Evolutionary conservation across 106 monocot species (phyloP).

Genomic region (Dendrobium catenatum): DNA sequence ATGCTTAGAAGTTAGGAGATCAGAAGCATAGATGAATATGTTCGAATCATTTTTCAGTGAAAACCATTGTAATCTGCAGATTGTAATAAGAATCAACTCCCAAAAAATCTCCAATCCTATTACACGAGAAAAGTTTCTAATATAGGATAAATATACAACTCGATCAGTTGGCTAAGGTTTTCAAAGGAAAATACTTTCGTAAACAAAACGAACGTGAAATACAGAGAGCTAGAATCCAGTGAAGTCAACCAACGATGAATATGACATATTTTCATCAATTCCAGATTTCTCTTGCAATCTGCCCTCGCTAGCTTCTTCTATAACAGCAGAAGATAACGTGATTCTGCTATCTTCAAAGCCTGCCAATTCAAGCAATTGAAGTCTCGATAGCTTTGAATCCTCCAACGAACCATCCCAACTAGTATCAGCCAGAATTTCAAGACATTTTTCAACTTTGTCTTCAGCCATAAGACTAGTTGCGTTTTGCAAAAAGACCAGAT

Average conservation of each 20-base stretch:
- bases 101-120: too few species aligned
- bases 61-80: too few species aligned
- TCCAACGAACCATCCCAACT: slow-evolving; percentile 86
- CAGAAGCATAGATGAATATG: too few species aligned
- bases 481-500: slow-evolving; percentile 81
- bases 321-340: background rate
- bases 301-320: slow-evolving; percentile 6
- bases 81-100: too few species aligned
- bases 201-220: too few species aligned
- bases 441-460: slow-evolving; percentile 38
- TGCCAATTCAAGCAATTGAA: slow-evolving; percentile 31
- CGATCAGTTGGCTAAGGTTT: too few species aligned
- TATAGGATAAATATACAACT: too few species aligned
- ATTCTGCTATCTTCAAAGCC: slow-evolving; percentile 18
- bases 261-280: slow-evolving; percentile 78
- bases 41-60: too few species aligned
- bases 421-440: slow-evolving; percentile 73
- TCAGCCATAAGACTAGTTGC: slow-evolving; percentile 24
- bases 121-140: too few species aligned
- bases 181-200: too few species aligned
- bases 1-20: too few species aligned
- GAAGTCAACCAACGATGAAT: slow-evolving; percentile 77
- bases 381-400: slow-evolving; percentile 37
- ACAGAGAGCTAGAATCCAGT: slow-evolving; percentile 42
- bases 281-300: background rate